Percentiles rank a stretch among this genome's conserved stretches.
These are phyloP conservation scores for Fragilaria crotonensis DNA, from an alignment of 108 stramenopile species.

Conservation along the genomic window DNA sequence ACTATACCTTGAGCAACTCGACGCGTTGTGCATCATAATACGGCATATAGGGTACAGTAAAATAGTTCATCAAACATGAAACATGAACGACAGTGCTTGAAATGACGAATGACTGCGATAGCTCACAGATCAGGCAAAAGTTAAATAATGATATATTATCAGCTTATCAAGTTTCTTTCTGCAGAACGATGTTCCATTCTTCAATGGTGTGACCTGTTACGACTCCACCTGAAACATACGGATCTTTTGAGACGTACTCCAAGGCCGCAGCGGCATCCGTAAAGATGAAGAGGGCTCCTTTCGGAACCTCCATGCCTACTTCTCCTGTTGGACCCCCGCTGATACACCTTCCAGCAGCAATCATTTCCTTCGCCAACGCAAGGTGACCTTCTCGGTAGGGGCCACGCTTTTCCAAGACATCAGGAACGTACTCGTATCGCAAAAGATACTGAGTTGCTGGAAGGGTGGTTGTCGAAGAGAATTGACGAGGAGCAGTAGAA, in stretches of 20 bases:
- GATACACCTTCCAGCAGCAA: constrained; percentile 51
- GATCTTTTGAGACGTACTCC: constrained; percentile 60
- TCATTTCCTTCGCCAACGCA: constrained; percentile 56
- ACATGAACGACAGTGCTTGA: too few relatives aligned
- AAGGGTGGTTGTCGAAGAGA: constrained; percentile 5
- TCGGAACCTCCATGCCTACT: constrained; percentile 43
- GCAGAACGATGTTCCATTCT: constrained; percentile 76
- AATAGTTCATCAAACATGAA: too few relatives aligned
- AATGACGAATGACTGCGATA: too few relatives aligned
- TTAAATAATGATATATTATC: background rate
- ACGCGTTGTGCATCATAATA: too few relatives aligned
- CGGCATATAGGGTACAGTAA: too few relatives aligned
- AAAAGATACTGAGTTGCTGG: constrained; percentile 1
- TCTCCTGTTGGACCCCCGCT: constrained; percentile 57
- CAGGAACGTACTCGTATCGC: constrained; percentile 73
- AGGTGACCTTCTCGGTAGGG: constrained; percentile 76
- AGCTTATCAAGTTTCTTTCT: constrained; percentile 31
- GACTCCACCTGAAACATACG: constrained; percentile 69
- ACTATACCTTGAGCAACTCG: too few relatives aligned
- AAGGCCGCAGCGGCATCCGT: constrained; percentile 55
- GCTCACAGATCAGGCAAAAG: too few relatives aligned
- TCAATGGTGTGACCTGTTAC: constrained; percentile 63
- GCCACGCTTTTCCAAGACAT: constrained; percentile 77
- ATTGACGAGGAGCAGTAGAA: background rate
- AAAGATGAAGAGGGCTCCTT: constrained; percentile 75